Percentiles rank a stretch among this genome's conserved stretches.
Conservation (phyloP, 129 eudicot species). For the Glebionis coronaria region DNA sequence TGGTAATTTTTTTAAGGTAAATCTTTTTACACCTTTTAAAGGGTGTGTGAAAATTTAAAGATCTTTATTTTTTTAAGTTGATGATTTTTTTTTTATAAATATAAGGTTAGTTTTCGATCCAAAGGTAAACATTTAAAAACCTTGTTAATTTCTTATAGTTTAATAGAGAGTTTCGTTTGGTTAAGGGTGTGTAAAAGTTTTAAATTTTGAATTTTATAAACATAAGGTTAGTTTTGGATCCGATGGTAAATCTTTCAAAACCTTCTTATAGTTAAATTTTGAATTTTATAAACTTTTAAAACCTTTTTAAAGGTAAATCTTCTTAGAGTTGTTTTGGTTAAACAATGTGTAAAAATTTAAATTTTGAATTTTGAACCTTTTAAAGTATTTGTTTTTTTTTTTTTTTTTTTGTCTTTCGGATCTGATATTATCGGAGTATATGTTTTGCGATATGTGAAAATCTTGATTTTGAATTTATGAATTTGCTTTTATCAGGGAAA, state of each 20-base stretch:
- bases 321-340: not conserved
- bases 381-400: too few relatives aligned
- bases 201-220: too few relatives aligned
- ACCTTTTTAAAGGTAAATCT: too few relatives aligned
- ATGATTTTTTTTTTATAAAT: too few relatives aligned
- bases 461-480: not conserved
- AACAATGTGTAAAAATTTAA: not conserved
- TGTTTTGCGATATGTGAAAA: constrained; percentile 7
- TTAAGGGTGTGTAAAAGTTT: too few relatives aligned
- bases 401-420: not conserved
- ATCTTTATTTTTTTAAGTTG: not conserved
- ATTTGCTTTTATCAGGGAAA: constrained; percentile 31
- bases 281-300: not conserved
- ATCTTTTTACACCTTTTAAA: not conserved
- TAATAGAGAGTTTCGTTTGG: too few relatives aligned
- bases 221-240: too few relatives aligned
- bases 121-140: too few relatives aligned
- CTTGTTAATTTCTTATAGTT: too few relatives aligned
- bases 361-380: not conserved
- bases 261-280: not conserved
- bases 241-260: too few relatives aligned
- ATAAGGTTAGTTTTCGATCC: too few relatives aligned
- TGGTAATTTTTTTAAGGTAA: constrained; percentile 33
- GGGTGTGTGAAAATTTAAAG: too few relatives aligned
- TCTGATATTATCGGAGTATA: not conserved